Evolutionary conservation across 2,329 filamentous ascomycete species (phyloP).

Genomic region (Monilinia fructigena): DNA sequence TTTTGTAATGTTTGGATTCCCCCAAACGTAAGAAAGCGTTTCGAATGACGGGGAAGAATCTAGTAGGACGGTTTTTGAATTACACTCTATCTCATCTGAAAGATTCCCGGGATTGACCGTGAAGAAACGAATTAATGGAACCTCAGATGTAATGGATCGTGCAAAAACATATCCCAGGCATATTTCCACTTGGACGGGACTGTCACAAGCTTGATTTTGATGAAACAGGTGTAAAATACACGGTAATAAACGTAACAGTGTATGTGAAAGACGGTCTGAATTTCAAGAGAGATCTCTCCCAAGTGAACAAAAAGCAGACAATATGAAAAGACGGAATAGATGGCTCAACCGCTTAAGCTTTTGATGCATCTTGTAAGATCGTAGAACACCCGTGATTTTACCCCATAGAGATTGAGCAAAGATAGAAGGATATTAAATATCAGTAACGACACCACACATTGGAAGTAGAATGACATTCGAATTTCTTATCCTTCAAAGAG

Average conservation of each 20-base stretch:
- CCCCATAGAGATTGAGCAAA: neutral
- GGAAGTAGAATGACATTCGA: neutral
- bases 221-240: neutral
- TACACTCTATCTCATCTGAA: constrained; percentile 8
- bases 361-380: neutral
- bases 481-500: neutral
- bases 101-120: neutral
- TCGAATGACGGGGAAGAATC: constrained; percentile 16
- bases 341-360: neutral
- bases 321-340: too few relatives aligned
- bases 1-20: neutral
- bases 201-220: neutral
- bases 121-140: neutral
- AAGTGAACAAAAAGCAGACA: neutral
- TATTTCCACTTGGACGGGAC: neutral
- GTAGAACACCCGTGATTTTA: neutral
- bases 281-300: neutral
- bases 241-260: too few relatives aligned
- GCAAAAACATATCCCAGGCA: neutral
- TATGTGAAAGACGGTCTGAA: too few relatives aligned
- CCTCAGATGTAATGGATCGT: neutral
- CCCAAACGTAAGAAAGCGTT: constrained; percentile 25
- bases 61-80: constrained; percentile 5
- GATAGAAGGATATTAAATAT: neutral
- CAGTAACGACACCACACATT: neutral